Conservation (phyloP, 2,329 filamentous ascomycete genomes). For the Clarireedia paspali region DNA sequence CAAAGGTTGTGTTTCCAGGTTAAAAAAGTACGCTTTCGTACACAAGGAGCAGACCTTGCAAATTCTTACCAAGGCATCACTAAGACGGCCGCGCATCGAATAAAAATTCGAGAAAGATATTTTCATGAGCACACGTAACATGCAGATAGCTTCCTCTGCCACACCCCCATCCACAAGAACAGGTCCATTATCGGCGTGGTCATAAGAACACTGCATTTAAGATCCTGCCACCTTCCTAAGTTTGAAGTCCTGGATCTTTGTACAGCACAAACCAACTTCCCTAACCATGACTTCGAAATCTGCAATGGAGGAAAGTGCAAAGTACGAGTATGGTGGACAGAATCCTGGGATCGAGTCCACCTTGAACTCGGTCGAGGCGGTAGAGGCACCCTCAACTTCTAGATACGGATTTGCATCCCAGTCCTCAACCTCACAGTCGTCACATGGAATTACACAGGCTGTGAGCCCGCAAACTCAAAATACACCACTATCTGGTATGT, state of each 20-base stretch:
- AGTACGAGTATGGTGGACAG: conserved; percentile 2
- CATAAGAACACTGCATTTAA: conserved; percentile 4
- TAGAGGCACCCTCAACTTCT: conserved; percentile 1
- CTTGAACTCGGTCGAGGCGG: conserved; percentile 3
- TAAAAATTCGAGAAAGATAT: background rate
- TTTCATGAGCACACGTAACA: background rate
- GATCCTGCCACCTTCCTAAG: conserved; percentile 1
- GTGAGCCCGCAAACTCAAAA: background rate
- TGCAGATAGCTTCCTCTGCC: background rate
- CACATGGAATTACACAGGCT: background rate
- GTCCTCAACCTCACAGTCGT: background rate
- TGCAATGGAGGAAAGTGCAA: conserved; percentile 5
- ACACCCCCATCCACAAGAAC: background rate
- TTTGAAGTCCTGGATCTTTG: background rate
- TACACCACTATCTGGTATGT: background rate
- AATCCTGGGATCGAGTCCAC: conserved; percentile 5
- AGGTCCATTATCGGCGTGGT: background rate
- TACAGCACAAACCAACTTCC: background rate
- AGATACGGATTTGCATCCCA: background rate
- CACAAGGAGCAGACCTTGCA: background rate
- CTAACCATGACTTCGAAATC: background rate
- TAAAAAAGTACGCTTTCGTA: background rate
- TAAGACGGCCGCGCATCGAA: background rate
- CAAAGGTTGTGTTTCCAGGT: background rate
- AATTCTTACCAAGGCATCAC: background rate